phyloP scores from a whole-genome alignment of 371 early-diverging fungal genomes.

The Rhizomucor miehei region DNA sequence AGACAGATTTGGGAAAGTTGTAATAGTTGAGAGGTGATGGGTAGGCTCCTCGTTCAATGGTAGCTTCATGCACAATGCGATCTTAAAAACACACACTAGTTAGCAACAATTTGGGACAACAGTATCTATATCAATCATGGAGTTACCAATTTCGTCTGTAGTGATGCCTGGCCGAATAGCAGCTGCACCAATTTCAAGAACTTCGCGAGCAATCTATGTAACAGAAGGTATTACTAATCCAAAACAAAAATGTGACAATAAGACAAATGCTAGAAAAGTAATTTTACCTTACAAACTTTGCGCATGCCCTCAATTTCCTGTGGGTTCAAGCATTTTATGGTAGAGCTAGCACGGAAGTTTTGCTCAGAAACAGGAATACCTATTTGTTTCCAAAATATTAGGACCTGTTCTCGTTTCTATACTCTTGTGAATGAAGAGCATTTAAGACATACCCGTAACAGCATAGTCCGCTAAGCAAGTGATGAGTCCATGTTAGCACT shows the following conservation, averaged over 20 bases:
- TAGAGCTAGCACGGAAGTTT: conserved; percentile 49
- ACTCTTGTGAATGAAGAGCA: no score
- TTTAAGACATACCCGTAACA: conserved; percentile 44
- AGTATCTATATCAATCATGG: not conserved
- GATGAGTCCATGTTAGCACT: conserved; percentile 1
- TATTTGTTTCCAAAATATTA: conserved; percentile 1
- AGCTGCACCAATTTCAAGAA: conserved; percentile 77
- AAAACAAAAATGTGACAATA: no score
- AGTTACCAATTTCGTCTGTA: conserved; percentile 83
- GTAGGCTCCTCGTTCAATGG: conserved; percentile 82
- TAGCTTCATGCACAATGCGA: conserved; percentile 82
- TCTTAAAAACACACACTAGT: conserved; percentile 38
- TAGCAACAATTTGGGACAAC: no score
- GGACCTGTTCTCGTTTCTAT: not conserved
- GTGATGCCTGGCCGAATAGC: conserved; percentile 85
- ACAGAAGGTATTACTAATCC: not conserved
- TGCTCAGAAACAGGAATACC: conserved; percentile 76
- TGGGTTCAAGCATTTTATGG: conserved; percentile 64
- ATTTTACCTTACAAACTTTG: conserved; percentile 65
- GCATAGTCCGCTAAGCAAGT: conserved; percentile 76
- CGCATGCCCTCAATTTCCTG: conserved; percentile 86
- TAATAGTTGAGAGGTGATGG: conserved; percentile 96
- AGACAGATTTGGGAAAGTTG: conserved; percentile 88
- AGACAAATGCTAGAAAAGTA: no score
- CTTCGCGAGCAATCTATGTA: conserved; percentile 75